Conservation (phyloP, 306 rosid species). For the Dryas octopetala region DNA sequence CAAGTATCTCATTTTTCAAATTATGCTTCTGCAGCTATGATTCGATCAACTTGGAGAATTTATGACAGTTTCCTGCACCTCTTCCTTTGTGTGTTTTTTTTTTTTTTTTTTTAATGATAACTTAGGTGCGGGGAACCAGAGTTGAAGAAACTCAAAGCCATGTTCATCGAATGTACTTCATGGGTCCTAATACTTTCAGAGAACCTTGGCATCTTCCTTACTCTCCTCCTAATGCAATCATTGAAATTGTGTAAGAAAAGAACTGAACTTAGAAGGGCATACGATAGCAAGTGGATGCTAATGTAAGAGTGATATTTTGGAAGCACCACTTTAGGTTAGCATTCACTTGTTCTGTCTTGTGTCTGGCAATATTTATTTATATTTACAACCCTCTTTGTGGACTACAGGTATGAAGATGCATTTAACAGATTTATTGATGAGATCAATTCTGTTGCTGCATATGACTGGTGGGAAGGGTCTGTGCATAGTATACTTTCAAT, state of each 20-base stretch:
- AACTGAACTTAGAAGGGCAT: conserved; percentile 17
- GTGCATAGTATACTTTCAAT: conserved; percentile 92
- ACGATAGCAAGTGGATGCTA: conserved; percentile 13
- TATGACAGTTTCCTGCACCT: conserved; percentile 7
- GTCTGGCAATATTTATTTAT: conserved; percentile 19
- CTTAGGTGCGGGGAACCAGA: conserved; percentile 87
- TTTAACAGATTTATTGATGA: conserved; percentile 96
- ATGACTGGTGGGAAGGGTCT: conserved; percentile 99
- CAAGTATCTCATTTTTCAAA: conserved; percentile 15
- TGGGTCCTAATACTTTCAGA: conserved; percentile 97
- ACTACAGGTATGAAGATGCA: conserved; percentile 88
- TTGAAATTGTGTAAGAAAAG: conserved; percentile 92
- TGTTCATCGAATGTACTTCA: conserved; percentile 91
- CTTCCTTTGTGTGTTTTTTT: background rate
- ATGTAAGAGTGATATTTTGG: conserved; percentile 19
- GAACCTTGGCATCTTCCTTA: conserved; percentile 99
- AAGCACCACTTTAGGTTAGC: conserved; percentile 2
- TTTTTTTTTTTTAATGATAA: conserved; percentile 2
- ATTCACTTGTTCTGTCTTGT: background rate
- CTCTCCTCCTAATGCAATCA: conserved; percentile 92
- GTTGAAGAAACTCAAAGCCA: conserved; percentile 93
- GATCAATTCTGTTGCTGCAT: conserved; percentile 90
- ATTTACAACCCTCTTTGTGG: conserved; percentile 23
- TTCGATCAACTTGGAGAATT: conserved; percentile 21
- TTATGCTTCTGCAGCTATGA: conserved; percentile 18